A percentile compares a stretch with the other conserved stretches of the same genome.
Conservation (phyloP, 805 yeast genomes). For the Pichia heedii region DNA sequence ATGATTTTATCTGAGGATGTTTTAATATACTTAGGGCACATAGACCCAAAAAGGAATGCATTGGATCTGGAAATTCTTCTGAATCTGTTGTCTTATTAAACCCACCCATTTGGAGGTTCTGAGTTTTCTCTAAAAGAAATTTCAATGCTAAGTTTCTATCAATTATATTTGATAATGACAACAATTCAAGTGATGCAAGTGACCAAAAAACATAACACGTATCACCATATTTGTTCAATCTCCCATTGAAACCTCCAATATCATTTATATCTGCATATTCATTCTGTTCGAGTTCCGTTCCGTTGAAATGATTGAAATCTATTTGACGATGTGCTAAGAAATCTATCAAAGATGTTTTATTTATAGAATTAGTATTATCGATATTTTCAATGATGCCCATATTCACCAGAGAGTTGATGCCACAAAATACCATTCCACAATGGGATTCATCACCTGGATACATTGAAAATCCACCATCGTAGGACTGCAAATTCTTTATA, state of each 20-base stretch:
- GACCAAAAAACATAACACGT: conserved; percentile 89
- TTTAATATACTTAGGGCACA: conserved; percentile 39
- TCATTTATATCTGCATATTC: conserved; percentile 38
- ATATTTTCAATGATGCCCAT: conserved; percentile 15
- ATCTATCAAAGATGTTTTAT: conserved; percentile 28
- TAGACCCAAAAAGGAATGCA: conserved; percentile 56
- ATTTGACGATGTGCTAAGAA: conserved; percentile 66
- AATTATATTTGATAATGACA: conserved; percentile 27
- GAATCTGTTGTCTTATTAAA: conserved; percentile 54
- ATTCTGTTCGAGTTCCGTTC: conserved; percentile 18
- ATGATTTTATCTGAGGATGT: conserved; percentile 3
- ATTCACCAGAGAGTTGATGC: conserved; percentile 50
- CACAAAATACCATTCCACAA: conserved; percentile 84
- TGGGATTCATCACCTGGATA: conserved; percentile 52
- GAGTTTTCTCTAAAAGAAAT: conserved; percentile 49
- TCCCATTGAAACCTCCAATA: conserved; percentile 77
- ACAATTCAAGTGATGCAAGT: conserved; percentile 43
- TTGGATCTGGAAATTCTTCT: conserved; percentile 55
- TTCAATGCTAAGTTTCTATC: conserved; percentile 28
- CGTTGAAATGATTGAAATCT: conserved; percentile 26
- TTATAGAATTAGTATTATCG: conserved; percentile 11
- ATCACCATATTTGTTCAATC: conserved; percentile 77
- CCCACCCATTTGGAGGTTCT: conserved; percentile 63
- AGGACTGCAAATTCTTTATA: conserved; percentile 29
- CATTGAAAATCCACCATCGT: conserved; percentile 69